These are phyloP conservation scores for Tulasnella calospora DNA, from an alignment of 768 basidiomycete species.

Conservation along the genomic window DNA sequence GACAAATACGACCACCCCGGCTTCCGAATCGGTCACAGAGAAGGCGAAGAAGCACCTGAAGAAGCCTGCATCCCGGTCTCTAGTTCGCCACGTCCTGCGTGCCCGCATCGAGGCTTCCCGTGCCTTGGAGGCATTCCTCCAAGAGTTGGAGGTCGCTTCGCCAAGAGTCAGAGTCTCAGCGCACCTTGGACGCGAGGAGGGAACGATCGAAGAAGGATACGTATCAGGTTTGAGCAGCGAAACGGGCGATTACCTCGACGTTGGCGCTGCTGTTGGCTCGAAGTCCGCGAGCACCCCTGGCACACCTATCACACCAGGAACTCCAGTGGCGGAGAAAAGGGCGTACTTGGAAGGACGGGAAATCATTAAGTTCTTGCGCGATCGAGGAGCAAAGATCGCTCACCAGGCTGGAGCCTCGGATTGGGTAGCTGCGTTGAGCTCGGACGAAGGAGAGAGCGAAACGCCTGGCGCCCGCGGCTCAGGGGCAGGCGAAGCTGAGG, in stretches of 20 bases:
- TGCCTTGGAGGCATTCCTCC: conserved; percentile 67
- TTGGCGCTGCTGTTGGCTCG: conserved; percentile 32
- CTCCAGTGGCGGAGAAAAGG: conserved; percentile 25
- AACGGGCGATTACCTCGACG: conserved; percentile 28
- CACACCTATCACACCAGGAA: conserved; percentile 27
- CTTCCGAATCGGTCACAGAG: conserved; percentile 30
- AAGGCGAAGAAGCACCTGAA: conserved; percentile 35
- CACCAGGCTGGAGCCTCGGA: conserved; percentile 50
- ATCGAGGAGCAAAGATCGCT: conserved; percentile 67
- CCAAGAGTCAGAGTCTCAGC: conserved; percentile 18
- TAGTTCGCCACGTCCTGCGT: conserved; percentile 84
- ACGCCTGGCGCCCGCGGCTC: conserved; percentile 43
- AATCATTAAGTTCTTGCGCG: conserved; percentile 64
- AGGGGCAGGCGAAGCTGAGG: conserved; percentile 26
- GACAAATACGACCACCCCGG: conserved; percentile 28
- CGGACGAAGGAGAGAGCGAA: conserved; percentile 32
- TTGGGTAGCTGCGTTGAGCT: conserved; percentile 62
- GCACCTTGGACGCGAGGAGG: conserved; percentile 39
- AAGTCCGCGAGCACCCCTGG: conserved; percentile 28
- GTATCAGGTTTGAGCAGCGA: conserved; percentile 31
- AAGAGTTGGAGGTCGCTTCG: conserved; percentile 45
- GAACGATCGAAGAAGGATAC: conserved; percentile 38
- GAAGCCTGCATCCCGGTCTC: conserved; percentile 66
- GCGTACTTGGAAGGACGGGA: conserved; percentile 67
- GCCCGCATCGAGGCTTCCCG: conserved; percentile 79